These are phyloP conservation scores for Neocucurbitaria cava DNA, from an alignment of 2,329 filamentous ascomycete genomes.

Conservation along the genomic window DNA sequence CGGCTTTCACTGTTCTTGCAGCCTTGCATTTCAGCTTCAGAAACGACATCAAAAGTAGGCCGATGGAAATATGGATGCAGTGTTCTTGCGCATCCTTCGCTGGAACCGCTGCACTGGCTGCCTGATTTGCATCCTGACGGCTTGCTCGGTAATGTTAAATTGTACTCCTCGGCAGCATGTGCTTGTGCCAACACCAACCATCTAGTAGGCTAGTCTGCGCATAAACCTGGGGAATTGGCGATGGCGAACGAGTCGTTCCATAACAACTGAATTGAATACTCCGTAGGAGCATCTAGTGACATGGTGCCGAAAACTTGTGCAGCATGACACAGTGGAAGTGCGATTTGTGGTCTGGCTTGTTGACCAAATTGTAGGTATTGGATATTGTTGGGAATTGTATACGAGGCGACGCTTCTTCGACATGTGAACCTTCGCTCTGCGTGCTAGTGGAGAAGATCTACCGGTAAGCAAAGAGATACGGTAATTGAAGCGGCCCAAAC, in stretches of 20 bases:
- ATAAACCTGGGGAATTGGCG: constrained; percentile 2
- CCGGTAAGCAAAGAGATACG: neutral
- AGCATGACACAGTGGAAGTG: neutral
- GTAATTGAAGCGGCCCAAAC: neutral
- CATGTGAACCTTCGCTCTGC: neutral
- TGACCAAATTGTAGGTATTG: neutral
- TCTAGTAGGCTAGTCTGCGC: neutral
- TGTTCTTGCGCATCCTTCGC: constrained; percentile 11
- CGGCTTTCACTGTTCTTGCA: neutral
- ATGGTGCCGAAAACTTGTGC: neutral
- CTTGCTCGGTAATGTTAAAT: constrained; percentile 11
- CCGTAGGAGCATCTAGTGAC: neutral
- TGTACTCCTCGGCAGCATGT: constrained; percentile 38
- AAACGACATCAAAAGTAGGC: neutral
- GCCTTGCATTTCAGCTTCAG: neutral
- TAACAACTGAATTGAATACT: neutral
- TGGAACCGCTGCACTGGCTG: neutral
- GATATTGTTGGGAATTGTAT: neutral
- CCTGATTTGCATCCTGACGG: constrained; percentile 15
- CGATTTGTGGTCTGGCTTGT: neutral
- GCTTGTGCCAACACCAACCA: constrained; percentile 10
- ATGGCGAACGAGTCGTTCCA: neutral
- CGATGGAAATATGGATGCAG: constrained; percentile 2
- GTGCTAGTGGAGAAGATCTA: neutral
- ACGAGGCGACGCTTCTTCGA: neutral